These are phyloP conservation scores for Puccinia hordei DNA, from an alignment of 1,284 basidiomycete genomes.

Conservation along the genomic window DNA sequence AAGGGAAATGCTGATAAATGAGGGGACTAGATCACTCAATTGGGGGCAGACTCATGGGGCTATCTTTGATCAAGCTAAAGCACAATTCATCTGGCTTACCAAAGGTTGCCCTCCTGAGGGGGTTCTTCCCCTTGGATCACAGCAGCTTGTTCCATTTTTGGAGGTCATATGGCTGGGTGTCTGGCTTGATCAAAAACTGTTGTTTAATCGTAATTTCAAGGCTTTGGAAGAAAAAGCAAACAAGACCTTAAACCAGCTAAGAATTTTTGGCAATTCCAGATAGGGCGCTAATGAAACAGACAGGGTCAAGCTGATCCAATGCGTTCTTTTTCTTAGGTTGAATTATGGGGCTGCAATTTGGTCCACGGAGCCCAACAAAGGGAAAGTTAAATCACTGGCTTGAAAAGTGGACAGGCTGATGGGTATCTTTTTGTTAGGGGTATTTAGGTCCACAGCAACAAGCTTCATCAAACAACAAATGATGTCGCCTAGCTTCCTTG, in stretches of 20 bases:
- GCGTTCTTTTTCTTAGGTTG: background rate
- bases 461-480: background rate
- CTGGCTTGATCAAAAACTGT: background rate
- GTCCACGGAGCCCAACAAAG: background rate
- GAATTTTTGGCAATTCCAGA: background rate
- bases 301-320: background rate
- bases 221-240: background rate
- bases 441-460: background rate
- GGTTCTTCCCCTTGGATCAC: too few species aligned
- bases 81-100: slow-evolving; percentile 21
- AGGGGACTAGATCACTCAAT: background rate
- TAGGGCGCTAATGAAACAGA: background rate
- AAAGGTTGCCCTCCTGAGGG: too few species aligned
- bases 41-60: background rate
- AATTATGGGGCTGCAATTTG: background rate
- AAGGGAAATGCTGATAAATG: background rate
- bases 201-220: background rate
- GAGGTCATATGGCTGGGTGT: background rate
- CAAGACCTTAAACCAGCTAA: background rate
- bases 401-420: background rate
- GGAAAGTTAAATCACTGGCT: background rate
- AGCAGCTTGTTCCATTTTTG: background rate
- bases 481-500: background rate
- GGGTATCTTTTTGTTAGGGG: background rate
- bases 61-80: slow-evolving; percentile 1